Conservation (phyloP, 2,329 filamentous ascomycete species). For the Ophiocordyceps polyrhachis-furcata region DNA sequence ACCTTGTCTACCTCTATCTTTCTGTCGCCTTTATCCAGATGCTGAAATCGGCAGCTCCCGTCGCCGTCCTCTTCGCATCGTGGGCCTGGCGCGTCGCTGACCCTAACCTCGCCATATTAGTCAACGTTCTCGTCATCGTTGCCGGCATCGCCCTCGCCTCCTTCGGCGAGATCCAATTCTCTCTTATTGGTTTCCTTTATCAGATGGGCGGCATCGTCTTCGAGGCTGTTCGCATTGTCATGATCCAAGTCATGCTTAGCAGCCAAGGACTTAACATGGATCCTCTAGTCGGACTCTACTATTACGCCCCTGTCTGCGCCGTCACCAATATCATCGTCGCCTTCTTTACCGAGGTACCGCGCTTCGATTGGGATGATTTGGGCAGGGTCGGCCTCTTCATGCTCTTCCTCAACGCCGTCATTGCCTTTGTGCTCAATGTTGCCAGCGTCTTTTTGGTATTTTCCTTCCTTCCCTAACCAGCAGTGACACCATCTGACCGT, state of each 20-base stretch:
- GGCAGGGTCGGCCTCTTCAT: constrained; percentile 44
- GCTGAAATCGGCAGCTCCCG: constrained; percentile 49
- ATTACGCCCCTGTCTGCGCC: constrained; percentile 73
- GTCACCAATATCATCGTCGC: constrained; percentile 60
- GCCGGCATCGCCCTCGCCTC: constrained; percentile 32
- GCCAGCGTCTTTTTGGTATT: constrained; percentile 68
- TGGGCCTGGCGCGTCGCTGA: constrained; percentile 37
- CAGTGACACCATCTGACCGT: no score
- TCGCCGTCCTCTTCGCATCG: constrained; percentile 46
- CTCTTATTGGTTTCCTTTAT: constrained; percentile 44
- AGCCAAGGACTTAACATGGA: constrained; percentile 70
- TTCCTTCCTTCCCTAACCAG: constrained; percentile 2
- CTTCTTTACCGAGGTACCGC: constrained; percentile 47
- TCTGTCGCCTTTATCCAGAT: constrained; percentile 53
- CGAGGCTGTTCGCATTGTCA: constrained; percentile 64
- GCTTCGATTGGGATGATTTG: constrained; percentile 47
- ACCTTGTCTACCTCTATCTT: constrained; percentile 49
- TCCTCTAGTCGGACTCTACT: constrained; percentile 72
- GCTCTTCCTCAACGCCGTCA: constrained; percentile 53
- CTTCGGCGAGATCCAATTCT: constrained; percentile 49
- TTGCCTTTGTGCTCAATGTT: constrained; percentile 67
- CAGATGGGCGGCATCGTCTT: constrained; percentile 62
- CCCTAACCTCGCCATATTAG: constrained; percentile 23
- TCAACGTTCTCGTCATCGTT: constrained; percentile 33
- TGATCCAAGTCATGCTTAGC: constrained; percentile 70